These are phyloP conservation scores for Exophiala oligosperma DNA, from an alignment of 2,329 filamentous ascomycete species.

Conservation along the genomic window DNA sequence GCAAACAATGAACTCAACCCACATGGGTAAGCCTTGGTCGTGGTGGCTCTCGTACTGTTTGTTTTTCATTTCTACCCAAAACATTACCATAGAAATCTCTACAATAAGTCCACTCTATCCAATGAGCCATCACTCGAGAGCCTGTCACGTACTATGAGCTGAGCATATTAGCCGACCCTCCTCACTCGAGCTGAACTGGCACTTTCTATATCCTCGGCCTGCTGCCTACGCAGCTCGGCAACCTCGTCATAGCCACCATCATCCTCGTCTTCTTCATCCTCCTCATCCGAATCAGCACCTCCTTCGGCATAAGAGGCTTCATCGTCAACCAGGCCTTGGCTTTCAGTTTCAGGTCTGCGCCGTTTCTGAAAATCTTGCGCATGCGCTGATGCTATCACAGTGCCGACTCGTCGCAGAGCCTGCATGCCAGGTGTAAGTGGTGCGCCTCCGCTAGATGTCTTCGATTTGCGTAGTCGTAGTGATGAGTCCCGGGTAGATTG, in stretches of 20 bases:
- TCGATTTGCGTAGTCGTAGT: conserved; percentile 29
- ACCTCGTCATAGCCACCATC: conserved; percentile 11
- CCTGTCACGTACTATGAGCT: too few relatives aligned
- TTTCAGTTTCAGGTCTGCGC: conserved; percentile 52
- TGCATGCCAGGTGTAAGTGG: conserved; percentile 31
- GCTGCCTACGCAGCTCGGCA: neutral
- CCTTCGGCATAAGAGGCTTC: conserved; percentile 7
- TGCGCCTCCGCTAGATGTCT: conserved; percentile 19
- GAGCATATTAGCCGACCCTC: too few relatives aligned
- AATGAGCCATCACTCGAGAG: too few relatives aligned
- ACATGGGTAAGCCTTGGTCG: too few relatives aligned
- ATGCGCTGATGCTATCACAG: conserved; percentile 79
- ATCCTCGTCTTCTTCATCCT: conserved; percentile 40
- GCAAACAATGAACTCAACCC: too few relatives aligned
- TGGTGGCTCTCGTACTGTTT: too few relatives aligned
- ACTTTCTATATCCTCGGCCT: neutral
- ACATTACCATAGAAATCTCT: too few relatives aligned
- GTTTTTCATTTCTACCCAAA: too few relatives aligned
- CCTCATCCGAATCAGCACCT: conserved; percentile 37
- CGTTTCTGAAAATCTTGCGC: conserved; percentile 89
- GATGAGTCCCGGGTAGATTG: conserved; percentile 9
- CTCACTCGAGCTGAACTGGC: too few relatives aligned
- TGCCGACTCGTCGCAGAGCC: conserved; percentile 54
- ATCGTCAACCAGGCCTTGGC: conserved; percentile 31
- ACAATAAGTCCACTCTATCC: too few relatives aligned